A percentile compares a stretch with the other conserved stretches of the same genome.
Evolutionary conservation across 2,329 filamentous ascomycete genomes (phyloP).

Genomic region (Trichoderma sp.): DNA sequence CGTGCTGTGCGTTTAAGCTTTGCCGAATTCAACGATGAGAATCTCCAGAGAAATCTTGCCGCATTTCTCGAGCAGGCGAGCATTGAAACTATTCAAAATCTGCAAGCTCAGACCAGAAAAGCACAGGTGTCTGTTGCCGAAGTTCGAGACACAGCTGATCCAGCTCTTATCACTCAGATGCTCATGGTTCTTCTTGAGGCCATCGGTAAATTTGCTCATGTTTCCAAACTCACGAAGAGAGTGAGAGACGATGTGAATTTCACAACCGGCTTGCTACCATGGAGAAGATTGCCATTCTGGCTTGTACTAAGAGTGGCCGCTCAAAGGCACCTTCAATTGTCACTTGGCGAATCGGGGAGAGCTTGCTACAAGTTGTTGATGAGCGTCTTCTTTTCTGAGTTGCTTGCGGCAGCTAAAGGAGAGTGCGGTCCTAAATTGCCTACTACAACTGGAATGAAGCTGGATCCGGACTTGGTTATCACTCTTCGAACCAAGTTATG

Average conservation of each 20-base stretch:
- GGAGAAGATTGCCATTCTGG: constrained; percentile 18
- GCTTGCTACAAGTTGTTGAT: constrained; percentile 18
- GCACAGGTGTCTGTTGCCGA: constrained; percentile 53
- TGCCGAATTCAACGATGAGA: constrained; percentile 23
- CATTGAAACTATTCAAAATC: constrained; percentile 49
- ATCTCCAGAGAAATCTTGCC: constrained; percentile 48
- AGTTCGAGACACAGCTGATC: constrained; percentile 28
- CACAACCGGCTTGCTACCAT: neutral
- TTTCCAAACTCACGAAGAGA: constrained; percentile 49
- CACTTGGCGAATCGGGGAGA: constrained; percentile 32
- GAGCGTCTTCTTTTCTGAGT: constrained; percentile 1
- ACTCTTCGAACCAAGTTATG: constrained; percentile 15
- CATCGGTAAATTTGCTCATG: constrained; percentile 27
- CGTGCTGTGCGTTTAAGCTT: constrained; percentile 46
- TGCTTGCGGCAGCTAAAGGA: constrained; percentile 35
- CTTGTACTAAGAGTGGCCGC: constrained; percentile 14
- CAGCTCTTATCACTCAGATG: constrained; percentile 10
- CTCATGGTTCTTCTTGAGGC: constrained; percentile 12
- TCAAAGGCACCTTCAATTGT: constrained; percentile 8
- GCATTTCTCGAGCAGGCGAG: constrained; percentile 56
- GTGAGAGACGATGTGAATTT: constrained; percentile 50
- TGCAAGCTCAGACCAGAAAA: constrained; percentile 52
- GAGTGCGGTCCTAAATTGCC: neutral
- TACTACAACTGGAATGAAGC: too few relatives aligned
- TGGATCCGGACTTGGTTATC: neutral